These are phyloP conservation scores for Knoxdaviesia proteae DNA, from an alignment of 2,329 filamentous ascomycete species.

Conservation along the genomic window DNA sequence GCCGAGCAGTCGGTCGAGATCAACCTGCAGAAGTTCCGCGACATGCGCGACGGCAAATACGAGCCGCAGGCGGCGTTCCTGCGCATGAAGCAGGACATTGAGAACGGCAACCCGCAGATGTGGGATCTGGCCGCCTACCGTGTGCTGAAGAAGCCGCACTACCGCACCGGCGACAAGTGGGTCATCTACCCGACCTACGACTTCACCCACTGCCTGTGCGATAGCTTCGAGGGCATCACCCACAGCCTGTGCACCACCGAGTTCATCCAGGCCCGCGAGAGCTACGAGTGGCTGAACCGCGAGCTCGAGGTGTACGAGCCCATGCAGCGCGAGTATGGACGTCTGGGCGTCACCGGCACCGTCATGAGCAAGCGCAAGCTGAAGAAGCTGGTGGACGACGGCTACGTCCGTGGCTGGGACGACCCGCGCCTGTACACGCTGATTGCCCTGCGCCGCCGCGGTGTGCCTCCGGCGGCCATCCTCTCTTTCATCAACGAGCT, in stretches of 20 bases:
- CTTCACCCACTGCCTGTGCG: conserved; percentile 75
- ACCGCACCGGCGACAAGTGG: conserved; percentile 67
- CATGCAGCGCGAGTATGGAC: conserved; percentile 71
- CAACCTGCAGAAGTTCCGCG: conserved; percentile 65
- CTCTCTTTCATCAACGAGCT: conserved; percentile 81
- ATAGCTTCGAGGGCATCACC: conserved; percentile 80
- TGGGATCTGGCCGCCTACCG: conserved; percentile 91
- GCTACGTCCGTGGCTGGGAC: conserved; percentile 73
- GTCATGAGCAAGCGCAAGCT: conserved; percentile 77
- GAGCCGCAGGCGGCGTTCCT: conserved; percentile 65
- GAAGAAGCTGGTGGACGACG: conserved; percentile 53
- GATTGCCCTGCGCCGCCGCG: conserved; percentile 62
- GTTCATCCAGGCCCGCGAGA: conserved; percentile 65
- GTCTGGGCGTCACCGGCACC: conserved; percentile 54
- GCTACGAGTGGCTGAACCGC: conserved; percentile 81
- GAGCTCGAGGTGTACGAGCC: conserved; percentile 67
- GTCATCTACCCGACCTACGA: conserved; percentile 92
- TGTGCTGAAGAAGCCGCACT: conserved; percentile 55
- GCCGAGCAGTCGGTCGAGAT: conserved; percentile 54
- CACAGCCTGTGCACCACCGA: conserved; percentile 89
- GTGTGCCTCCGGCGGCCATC: conserved; percentile 73
- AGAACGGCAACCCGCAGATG: conserved; percentile 77
- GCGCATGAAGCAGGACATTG: conserved; percentile 82
- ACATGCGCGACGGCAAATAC: conserved; percentile 84
- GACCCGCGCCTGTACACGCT: conserved; percentile 80